These are phyloP conservation scores for Cairneyella variabilis DNA, from an alignment of 495 filamentous ascomycete genomes.

Conservation along the genomic window DNA sequence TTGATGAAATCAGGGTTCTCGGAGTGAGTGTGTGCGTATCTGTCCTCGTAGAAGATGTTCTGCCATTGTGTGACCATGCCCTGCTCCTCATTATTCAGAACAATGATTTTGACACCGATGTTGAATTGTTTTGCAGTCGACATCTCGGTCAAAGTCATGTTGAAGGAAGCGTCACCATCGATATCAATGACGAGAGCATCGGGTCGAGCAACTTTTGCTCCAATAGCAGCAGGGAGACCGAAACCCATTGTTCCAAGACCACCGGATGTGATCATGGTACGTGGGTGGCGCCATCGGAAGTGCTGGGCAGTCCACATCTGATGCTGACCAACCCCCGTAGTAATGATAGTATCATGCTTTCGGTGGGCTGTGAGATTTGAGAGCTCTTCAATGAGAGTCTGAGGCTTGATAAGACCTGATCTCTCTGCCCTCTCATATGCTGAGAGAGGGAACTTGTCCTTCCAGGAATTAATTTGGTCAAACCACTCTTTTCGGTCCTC, in stretches of 20 bases:
- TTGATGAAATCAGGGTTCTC: constrained; percentile 86
- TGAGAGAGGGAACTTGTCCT: constrained; percentile 73
- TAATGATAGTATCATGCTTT: constrained; percentile 78
- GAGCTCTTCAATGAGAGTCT: constrained; percentile 78
- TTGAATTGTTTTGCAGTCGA: constrained; percentile 88
- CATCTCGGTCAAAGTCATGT: constrained; percentile 92
- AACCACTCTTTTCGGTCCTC: constrained; percentile 79
- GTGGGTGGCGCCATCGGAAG: constrained; percentile 83
- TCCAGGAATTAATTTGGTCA: constrained; percentile 83
- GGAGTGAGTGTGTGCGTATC: constrained; percentile 89
- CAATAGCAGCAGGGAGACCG: constrained; percentile 88
- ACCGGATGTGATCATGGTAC: constrained; percentile 87
- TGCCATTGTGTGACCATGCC: constrained; percentile 98
- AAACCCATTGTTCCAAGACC: constrained; percentile 95
- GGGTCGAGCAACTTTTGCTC: constrained; percentile 85
- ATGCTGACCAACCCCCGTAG: constrained; percentile 92
- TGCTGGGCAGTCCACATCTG: constrained; percentile 98
- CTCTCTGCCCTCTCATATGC: constrained; percentile 66
- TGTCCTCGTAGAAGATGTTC: constrained; percentile 86
- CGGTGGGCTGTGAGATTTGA: constrained; percentile 66
- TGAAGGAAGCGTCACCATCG: constrained; percentile 94
- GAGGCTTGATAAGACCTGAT: constrained; percentile 79
- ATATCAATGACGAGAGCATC: constrained; percentile 89
- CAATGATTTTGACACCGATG: constrained; percentile 86
- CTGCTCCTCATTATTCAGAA: constrained; percentile 95